Evolutionary conservation across 2,329 filamentous ascomycete species (phyloP), one percentile per base, ranked within the genome.

Genomic region (Aspergillus costaricaensis): DNA sequence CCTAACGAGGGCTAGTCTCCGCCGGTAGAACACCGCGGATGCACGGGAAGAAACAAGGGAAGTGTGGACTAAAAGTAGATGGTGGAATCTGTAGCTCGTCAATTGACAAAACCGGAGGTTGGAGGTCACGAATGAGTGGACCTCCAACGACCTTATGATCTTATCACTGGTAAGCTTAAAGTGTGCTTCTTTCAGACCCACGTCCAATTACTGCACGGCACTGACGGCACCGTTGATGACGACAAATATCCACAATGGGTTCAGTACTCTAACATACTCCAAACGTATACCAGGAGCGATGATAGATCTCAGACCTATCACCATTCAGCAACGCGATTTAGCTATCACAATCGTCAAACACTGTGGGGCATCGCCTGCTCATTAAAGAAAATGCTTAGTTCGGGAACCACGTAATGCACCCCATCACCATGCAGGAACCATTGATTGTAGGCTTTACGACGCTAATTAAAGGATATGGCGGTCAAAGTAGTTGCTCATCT

Each of bases 141-240:
- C 12, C 21, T 14, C 15, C 14, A 30, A 27, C 38, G 15, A 32
- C 52, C 39, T 9, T 23, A 17, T 27, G 2, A 44, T 44, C 32
- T 53, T 53, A 53, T 53, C 39, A 21, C 21, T 19, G 25, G 39
- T 55, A 47, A 55, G 53, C 53, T 55, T 55, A 55, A 55, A 47
- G 41, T 19, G n/a, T 55, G n/a, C 53, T 55, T 55, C 7, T 19
- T 30, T 19, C n/a, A 47, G 25, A 19, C 25, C 27, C 53, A 43
- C 41, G 15, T 21, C 44, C 25, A 43, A 23, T n/a, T 55, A 23
- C 53, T 47, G 39, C 39, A 38, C 25, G 25, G 43, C 23, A 23
- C 51, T 15, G 36, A 15, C 27, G 36, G 25, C 41, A 32, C 19
- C 17, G 39, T 6, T 47, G 53, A 30, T 55, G 53, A 55, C 53